Evolutionary conservation across 495 filamentous ascomycete genomes (phyloP), one percentile per base, ranked within the genome.

Genomic region (Aspergillus coremiiformis): DNA sequence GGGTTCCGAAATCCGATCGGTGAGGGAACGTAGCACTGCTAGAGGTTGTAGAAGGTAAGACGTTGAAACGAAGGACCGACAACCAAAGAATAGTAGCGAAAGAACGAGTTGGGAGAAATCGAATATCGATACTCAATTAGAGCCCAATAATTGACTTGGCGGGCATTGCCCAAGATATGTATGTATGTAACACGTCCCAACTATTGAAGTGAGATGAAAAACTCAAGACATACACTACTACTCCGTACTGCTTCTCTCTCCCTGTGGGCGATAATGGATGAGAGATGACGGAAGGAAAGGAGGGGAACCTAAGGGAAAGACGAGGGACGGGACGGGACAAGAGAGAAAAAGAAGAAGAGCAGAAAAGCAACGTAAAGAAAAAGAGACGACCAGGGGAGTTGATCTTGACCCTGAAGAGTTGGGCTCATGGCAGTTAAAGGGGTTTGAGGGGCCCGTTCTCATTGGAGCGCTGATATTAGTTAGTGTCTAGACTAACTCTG

Each of bases 381-480:
- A 29, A 49, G 42, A 12, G 12, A 39, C 24, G 32, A 46, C 46
- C 47, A 54, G 52, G 54, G n/a, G 57, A 61, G 54, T 55, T 52
- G 56, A 61, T 61, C 59, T 51, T 61, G 58, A 51, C 54, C 55
- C 21, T 48, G 46, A 44, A 49, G 41, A 55, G 59, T 29, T 51
- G 46, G 55, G 35, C 21, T n/a, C 12, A 15, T 15, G n/a, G 21
- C 27, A 44, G 39, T 44, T n/a, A 43, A 52, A 55, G 44, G 57
- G 57, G 56, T 45, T 30, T 35, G 27, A 44, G 37, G 50, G 48
- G 51, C 45, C 43, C 24, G 44, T 33, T 49, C 35, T 51, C 39
- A 52, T 41, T 41, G 37, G 37, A 41, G 37, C 14, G n/a, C 9
- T 41, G 7, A 9, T 41, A 11, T 41, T 11, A 21, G 11, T 41